Conservation (phyloP, 306 rosid species). For the Rubus parviflorus region DNA sequence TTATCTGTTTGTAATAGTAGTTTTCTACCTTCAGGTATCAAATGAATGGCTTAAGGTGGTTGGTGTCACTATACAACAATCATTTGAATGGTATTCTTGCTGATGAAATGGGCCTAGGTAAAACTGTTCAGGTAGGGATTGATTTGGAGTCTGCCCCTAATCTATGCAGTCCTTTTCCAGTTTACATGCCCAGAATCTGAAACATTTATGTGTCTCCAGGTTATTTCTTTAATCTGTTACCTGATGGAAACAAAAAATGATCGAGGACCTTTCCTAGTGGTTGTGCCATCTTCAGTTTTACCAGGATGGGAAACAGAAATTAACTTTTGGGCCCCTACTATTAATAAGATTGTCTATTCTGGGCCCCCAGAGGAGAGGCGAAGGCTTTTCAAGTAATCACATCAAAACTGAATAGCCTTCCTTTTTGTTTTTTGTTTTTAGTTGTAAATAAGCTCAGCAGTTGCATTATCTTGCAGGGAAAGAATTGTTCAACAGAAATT, state of each 20-base stretch:
- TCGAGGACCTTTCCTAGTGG: slow-evolving; percentile 98
- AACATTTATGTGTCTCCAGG: slow-evolving; percentile 46
- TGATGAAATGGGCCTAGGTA: slow-evolving; percentile 99
- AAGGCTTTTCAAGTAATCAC: slow-evolving; percentile 76
- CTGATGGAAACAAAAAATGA: slow-evolving; percentile 98
- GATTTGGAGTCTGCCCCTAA: slow-evolving; percentile 17
- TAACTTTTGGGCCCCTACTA: slow-evolving; percentile 87
- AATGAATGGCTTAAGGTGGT: slow-evolving; percentile 99
- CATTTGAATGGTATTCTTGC: slow-evolving; percentile 99
- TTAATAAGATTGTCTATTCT: slow-evolving; percentile 77
- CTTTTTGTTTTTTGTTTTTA: slow-evolving; percentile 3
- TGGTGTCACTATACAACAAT: slow-evolving; percentile 92
- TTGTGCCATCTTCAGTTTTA: slow-evolving; percentile 96
- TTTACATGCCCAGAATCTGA: slow-evolving; percentile 19
- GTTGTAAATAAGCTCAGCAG: slow-evolving; percentile 22
- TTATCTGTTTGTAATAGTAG: slow-evolving; percentile 21
- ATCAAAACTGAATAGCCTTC: slow-evolving; percentile 11
- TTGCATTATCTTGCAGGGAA: slow-evolving; percentile 66
- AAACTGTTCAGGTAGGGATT: slow-evolving; percentile 86
- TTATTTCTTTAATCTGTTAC: slow-evolving; percentile 92
- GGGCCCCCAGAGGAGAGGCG: slow-evolving; percentile 99
- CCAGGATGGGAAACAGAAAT: slow-evolving; percentile 99
- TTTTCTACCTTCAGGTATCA: slow-evolving; percentile 75
- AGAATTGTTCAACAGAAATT: slow-evolving; percentile 90
- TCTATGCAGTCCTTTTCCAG: slow-evolving; percentile 1